These are phyloP conservation scores for Mercurialis annua DNA, from an alignment of 345 rosid species.

Conservation along the genomic window DNA sequence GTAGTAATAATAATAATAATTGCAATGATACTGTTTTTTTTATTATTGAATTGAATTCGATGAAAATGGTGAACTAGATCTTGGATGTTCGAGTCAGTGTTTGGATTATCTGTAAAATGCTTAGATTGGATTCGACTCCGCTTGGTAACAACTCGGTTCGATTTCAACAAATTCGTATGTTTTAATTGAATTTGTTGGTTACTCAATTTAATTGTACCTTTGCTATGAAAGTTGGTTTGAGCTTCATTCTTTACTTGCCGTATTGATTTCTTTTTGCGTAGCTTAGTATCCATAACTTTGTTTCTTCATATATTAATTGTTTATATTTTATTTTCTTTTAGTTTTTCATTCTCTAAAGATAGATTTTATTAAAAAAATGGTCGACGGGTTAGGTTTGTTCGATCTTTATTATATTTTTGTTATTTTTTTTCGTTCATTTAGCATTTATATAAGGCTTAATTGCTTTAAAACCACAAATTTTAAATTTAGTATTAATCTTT, in stretches of 20 bases:
- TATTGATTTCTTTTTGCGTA: conserved; percentile 7
- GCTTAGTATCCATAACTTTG: conserved; percentile 7
- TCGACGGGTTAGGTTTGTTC: conserved; percentile 31
- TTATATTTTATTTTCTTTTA: not conserved
- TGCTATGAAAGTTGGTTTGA: conserved; percentile 17
- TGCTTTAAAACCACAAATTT: no score
- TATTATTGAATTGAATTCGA: not conserved
- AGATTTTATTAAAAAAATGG: conserved; percentile 30
- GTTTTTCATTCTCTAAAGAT: not conserved
- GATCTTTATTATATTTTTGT: not conserved
- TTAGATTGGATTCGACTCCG: conserved; percentile 22
- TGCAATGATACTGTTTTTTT: not conserved
- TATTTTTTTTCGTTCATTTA: not conserved
- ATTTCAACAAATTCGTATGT: conserved; percentile 32
- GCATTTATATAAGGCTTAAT: no score
- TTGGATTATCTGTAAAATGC: conserved; percentile 22
- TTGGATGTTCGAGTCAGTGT: conserved; percentile 3
- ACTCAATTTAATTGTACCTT: conserved; percentile 18
- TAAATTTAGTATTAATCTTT: no score
- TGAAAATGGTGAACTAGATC: not conserved
- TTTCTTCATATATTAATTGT: not conserved
- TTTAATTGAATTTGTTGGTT: not conserved
- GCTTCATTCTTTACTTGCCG: conserved; percentile 35
- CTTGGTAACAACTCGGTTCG: conserved; percentile 33
- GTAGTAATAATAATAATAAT: not conserved